A percentile compares a stretch with the other conserved stretches of the same genome.
These are phyloP conservation scores for Jimgerdemannia flammicorona DNA, from an alignment of 192 early-diverging fungal species.

Conservation along the genomic window DNA sequence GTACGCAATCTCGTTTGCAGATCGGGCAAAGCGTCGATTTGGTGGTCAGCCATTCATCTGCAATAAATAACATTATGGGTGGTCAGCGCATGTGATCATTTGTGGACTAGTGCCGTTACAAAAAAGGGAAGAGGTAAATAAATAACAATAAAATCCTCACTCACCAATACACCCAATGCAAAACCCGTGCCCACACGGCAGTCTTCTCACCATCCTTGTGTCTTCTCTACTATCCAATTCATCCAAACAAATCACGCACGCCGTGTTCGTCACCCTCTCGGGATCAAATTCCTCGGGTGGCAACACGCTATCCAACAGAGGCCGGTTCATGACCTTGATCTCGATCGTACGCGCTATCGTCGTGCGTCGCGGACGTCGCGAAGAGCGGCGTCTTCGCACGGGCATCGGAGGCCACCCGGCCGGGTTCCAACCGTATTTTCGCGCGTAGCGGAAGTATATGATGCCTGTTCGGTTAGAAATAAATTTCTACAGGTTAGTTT, in stretches of 20 bases:
- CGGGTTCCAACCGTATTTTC: not conserved
- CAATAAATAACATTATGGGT: too few species aligned
- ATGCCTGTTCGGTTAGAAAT: not conserved
- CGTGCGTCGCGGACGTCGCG: not conserved
- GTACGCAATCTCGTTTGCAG: not conserved
- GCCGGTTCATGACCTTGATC: not conserved
- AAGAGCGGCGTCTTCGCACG: too few species aligned
- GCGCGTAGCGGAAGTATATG: not conserved
- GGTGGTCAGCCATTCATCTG: constrained; percentile 13
- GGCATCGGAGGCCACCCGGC: not conserved
- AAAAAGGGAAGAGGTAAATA: not conserved
- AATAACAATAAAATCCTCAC: not conserved
- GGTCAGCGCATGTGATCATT: not conserved
- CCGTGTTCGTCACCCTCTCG: not conserved
- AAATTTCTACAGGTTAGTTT: too few species aligned
- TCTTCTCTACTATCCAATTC: not conserved
- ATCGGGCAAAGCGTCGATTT: constrained; percentile 4
- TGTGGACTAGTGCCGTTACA: not conserved
- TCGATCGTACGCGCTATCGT: not conserved
- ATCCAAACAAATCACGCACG: not conserved
- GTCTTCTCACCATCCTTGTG: constrained; percentile 13
- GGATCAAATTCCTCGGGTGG: not conserved
- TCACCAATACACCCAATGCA: constrained; percentile 28
- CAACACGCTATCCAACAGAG: not conserved
- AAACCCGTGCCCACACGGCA: constrained; percentile 37